These are phyloP conservation scores for Jatropha curcas DNA, from an alignment of 345 rosid species.

Conservation along the genomic window DNA sequence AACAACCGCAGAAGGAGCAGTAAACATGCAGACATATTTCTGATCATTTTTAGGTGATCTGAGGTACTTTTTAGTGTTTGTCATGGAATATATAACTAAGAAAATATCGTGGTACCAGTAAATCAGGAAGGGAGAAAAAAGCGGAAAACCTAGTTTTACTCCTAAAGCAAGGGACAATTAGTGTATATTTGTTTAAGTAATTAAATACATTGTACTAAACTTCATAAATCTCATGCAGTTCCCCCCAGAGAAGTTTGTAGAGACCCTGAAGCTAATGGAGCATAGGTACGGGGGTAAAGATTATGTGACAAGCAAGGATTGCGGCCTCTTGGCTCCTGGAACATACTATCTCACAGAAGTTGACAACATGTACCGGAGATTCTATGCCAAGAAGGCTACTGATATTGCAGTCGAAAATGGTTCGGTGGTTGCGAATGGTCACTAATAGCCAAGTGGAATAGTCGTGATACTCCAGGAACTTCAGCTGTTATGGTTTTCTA, in stretches of 20 bases:
- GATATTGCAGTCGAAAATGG: constrained; percentile 45
- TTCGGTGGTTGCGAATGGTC: constrained; percentile 60
- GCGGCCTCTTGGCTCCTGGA: constrained; percentile 79
- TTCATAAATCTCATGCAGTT: constrained; percentile 42
- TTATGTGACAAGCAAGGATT: constrained; percentile 90
- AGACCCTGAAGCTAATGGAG: constrained; percentile 90
- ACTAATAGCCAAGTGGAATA: constrained; percentile 32
- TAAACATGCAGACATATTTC: too few species aligned
- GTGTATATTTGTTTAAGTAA: neutral
- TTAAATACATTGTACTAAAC: constrained; percentile 2
- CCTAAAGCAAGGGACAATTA: neutral
- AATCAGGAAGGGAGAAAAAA: too few species aligned
- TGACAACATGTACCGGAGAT: constrained; percentile 89
- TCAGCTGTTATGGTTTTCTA: neutral
- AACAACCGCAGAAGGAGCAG: too few species aligned
- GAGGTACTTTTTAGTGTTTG: neutral
- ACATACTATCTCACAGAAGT: constrained; percentile 94
- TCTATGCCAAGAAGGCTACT: constrained; percentile 64
- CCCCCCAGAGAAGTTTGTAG: constrained; percentile 80
- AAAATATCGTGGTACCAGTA: neutral
- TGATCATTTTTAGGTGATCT: neutral
- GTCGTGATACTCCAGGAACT: neutral
- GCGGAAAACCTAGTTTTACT: neutral
- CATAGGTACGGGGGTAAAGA: constrained; percentile 96
- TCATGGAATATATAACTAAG: constrained; percentile 5